A percentile compares a stretch with the other conserved stretches of the same genome.
Conservation (phyloP, 2,329 filamentous ascomycete species). For the Curvularia hawaiiensis region DNA sequence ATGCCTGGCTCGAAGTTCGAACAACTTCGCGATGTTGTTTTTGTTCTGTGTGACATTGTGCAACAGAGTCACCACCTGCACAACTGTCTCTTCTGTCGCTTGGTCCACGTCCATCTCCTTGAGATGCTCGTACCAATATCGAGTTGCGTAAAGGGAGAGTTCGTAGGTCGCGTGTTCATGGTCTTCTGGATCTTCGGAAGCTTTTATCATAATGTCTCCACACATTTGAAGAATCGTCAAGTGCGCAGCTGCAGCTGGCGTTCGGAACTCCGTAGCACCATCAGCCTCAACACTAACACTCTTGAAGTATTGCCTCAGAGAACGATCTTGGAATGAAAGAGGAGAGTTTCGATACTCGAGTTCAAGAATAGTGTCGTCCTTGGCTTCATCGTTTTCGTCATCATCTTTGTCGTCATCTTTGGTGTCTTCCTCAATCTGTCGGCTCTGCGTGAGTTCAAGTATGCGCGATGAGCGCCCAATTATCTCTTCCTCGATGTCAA, state of each 20-base stretch:
- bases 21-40: conserved; percentile 2
- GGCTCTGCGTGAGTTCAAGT: conserved; percentile 19
- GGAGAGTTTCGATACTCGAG: conserved; percentile 13
- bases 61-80: background rate
- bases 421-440: conserved; percentile 14
- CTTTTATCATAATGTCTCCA: conserved; percentile 7
- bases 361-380: conserved; percentile 6
- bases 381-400: conserved; percentile 6
- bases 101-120: conserved; percentile 11
- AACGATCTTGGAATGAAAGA: conserved; percentile 29
- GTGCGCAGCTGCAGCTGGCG: conserved; percentile 21
- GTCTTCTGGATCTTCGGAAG: background rate
- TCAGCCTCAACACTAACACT: conserved; percentile 18
- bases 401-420: conserved; percentile 20
- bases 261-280: conserved; percentile 13
- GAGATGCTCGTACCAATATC: conserved; percentile 24
- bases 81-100: conserved; percentile 5
- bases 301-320: conserved; percentile 29
- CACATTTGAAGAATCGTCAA: conserved; percentile 25
- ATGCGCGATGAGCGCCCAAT: conserved; percentile 27
- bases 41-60: background rate
- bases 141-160: conserved; percentile 4
- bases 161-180: background rate
- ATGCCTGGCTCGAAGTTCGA: background rate
- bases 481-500: conserved; percentile 22